phyloP scores from a whole-genome alignment of 2,329 filamentous ascomycete species.

The Fusarium pseudocircinatum region DNA sequence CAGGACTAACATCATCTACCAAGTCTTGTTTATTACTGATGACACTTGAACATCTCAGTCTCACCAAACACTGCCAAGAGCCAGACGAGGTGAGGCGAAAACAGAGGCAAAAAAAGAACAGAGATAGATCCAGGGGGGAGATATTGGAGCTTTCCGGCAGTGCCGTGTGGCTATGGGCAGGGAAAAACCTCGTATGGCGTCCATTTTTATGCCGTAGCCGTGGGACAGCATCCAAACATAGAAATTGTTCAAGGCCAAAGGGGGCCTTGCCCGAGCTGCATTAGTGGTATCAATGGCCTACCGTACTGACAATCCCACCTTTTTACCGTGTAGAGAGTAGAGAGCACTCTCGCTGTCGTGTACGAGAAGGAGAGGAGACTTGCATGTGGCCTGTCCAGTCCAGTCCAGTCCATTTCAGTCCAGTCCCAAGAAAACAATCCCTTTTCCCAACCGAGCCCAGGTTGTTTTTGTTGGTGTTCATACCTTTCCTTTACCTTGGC shows the following conservation, averaged over 20 bases:
- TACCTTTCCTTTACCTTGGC: slow-evolving; percentile 16
- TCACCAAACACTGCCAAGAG: slow-evolving; percentile 1
- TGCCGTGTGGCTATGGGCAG: slow-evolving; percentile 41
- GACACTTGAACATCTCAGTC: not conserved
- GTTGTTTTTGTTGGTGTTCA: slow-evolving; percentile 35
- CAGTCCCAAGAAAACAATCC: slow-evolving; percentile 44
- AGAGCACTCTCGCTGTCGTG: slow-evolving; percentile 14
- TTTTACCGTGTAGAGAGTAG: not conserved
- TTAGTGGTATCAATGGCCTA: not conserved
- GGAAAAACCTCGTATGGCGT: slow-evolving; percentile 38
- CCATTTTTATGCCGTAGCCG: slow-evolving; percentile 36
- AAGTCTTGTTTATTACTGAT: slow-evolving; percentile 1
- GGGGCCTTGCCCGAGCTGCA: slow-evolving; percentile 29
- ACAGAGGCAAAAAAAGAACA: not conserved
- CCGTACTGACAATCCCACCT: slow-evolving; percentile 31
- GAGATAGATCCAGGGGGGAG: slow-evolving; percentile 16
- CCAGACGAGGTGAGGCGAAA: slow-evolving; percentile 4
- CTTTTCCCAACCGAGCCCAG: slow-evolving; percentile 39
- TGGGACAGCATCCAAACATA: slow-evolving; percentile 43
- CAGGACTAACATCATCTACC: not conserved
- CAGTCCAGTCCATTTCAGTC: not conserved
- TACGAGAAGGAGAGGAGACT: slow-evolving; percentile 16
- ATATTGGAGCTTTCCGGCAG: slow-evolving; percentile 17
- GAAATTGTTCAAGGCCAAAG: slow-evolving; percentile 31
- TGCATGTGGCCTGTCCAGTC: slow-evolving; percentile 31